Conservation (phyloP, 805 yeast species). For the Candida khao-thaluensis region DNA sequence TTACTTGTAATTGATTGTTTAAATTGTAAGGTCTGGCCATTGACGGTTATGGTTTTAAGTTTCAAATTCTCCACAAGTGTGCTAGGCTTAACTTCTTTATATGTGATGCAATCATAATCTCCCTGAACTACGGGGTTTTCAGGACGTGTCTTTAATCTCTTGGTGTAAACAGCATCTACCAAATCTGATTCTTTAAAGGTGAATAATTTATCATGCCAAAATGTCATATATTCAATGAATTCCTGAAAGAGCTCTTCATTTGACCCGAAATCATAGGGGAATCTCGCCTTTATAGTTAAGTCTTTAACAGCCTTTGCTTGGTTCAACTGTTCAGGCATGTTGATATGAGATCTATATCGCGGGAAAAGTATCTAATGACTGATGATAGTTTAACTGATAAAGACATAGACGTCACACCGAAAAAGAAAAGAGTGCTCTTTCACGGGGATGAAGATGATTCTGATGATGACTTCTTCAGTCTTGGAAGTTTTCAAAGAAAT, state of each 20-base stretch:
- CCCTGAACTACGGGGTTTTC: neutral
- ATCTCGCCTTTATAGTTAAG: constrained; percentile 29
- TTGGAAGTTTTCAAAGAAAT: constrained; percentile 7
- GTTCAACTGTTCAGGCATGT: constrained; percentile 10
- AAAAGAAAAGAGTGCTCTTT: too few species aligned
- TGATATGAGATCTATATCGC: constrained; percentile 4
- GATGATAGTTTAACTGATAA: constrained; percentile 2
- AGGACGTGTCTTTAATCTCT: neutral
- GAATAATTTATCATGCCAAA: constrained; percentile 51
- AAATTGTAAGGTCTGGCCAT: neutral
- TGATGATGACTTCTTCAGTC: constrained; percentile 12
- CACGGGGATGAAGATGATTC: constrained; percentile 9
- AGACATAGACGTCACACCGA: too few species aligned
- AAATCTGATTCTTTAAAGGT: constrained; percentile 33
- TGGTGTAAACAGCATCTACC: neutral
- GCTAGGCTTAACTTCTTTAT: neutral
- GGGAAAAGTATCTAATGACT: neutral
- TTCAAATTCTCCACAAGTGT: neutral
- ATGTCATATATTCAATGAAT: constrained; percentile 44
- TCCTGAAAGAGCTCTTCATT: constrained; percentile 43
- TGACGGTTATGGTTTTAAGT: neutral
- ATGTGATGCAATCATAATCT: neutral
- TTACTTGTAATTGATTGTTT: neutral
- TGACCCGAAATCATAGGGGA: constrained; percentile 47
- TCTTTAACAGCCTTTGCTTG: constrained; percentile 16